Percentiles rank a stretch among this genome's conserved stretches.
Conservation (phyloP, 148 eudicot species). For the Amaranthus hypochondriacus region DNA sequence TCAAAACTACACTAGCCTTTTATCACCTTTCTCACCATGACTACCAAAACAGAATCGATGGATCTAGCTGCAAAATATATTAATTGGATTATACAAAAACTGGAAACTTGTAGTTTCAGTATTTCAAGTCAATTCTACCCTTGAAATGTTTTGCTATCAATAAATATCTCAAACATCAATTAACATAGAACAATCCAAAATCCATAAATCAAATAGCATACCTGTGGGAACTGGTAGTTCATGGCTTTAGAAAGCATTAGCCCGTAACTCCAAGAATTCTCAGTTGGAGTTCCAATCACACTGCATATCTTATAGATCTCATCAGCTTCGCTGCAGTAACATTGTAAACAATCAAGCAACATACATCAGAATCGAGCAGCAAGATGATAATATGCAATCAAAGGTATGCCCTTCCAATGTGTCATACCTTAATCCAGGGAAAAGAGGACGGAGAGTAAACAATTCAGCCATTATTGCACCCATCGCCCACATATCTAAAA, state of each 20-base stretch:
- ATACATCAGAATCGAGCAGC: neutral
- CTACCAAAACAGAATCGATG: no score
- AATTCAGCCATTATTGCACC: slow-evolving; percentile 98
- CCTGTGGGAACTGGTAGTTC: slow-evolving; percentile 89
- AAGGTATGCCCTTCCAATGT: neutral
- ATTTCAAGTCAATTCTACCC: no score
- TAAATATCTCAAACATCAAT: no score
- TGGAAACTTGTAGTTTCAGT: no score
- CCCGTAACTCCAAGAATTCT: slow-evolving; percentile 64
- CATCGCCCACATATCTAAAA: slow-evolving; percentile 98
- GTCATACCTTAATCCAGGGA: slow-evolving; percentile 78
- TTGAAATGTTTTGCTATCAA: no score
- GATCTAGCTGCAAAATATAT: no score
- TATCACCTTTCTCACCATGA: no score
- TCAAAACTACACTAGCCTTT: no score
- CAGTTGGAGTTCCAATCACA: slow-evolving; percentile 72
- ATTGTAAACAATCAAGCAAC: neutral
- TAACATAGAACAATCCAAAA: neutral
- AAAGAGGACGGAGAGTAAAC: slow-evolving; percentile 79
- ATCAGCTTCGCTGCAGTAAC: slow-evolving; percentile 67
- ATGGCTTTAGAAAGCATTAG: slow-evolving; percentile 60
- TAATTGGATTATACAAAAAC: no score
- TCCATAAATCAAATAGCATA: slow-evolving; percentile 11
- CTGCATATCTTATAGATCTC: slow-evolving; percentile 88
- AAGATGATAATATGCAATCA: neutral